These are phyloP conservation scores for Abortiporus biennis DNA, from an alignment of 1,284 basidiomycete genomes.

Conservation along the genomic window DNA sequence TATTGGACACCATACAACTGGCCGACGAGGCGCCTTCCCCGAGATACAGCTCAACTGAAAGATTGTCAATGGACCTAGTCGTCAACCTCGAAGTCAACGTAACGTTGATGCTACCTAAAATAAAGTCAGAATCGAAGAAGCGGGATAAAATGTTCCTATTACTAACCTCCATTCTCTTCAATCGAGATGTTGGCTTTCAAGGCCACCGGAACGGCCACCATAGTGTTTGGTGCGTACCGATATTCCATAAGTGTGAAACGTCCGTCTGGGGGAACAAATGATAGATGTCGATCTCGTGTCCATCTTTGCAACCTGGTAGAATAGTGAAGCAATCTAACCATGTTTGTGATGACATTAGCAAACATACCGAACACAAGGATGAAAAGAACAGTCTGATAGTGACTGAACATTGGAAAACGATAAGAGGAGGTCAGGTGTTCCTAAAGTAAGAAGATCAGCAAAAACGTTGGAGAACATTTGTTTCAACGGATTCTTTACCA, in stretches of 20 bases:
- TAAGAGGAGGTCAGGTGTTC: constrained; percentile 84
- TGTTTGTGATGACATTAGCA: neutral
- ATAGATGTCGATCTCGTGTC: constrained; percentile 74
- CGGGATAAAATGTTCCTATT: constrained; percentile 1
- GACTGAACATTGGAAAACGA: constrained; percentile 76
- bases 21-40: constrained; percentile 67
- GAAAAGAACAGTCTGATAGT: constrained; percentile 79
- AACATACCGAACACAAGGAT: constrained; percentile 83
- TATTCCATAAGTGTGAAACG: constrained; percentile 87
- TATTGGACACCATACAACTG: constrained; percentile 57
- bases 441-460: constrained; percentile 29
- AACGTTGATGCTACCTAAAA: constrained; percentile 64
- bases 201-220: constrained; percentile 58
- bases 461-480: no score
- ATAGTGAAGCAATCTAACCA: neutral
- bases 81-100: constrained; percentile 64
- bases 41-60: constrained; percentile 67
- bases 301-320: constrained; percentile 67
- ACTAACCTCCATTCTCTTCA: constrained; percentile 59
- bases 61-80: constrained; percentile 61
- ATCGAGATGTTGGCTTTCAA: constrained; percentile 58
- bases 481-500: constrained; percentile 43
- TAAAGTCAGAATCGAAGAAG: constrained; percentile 3
- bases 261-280: constrained; percentile 94
- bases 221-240: constrained; percentile 40